Evolutionary conservation across 129 eudicot species (phyloP), one percentile per base, ranked within the genome.

Genomic region (Lactuca saligna): DNA sequence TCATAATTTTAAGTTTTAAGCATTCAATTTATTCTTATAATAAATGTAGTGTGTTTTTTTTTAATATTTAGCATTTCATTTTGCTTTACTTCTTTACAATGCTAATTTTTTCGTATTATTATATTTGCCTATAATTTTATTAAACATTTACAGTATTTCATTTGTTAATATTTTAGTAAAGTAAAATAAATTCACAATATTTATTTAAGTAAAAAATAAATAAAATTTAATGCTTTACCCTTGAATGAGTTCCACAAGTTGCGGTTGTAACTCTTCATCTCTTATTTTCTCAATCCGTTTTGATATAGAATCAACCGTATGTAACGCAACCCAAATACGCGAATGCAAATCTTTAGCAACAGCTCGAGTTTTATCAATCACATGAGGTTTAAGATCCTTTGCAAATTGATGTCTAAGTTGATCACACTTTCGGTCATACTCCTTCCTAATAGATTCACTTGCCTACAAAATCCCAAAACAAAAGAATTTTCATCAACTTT

Each of bases 261-360:
- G 98, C 8, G 98, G 98, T 62, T 82, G 87, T 78, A 92, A 72
- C 79, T 92, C 98, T 70, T 92, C 91, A 3, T 88, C 98, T 74
- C 98, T 82, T 89, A 92, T 88, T 80, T 88, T 86, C 79, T 88
- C 98, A 5, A 92, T 92, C 44, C 98, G 69, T 77, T 88, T 92
- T 16, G 98, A 83, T 49, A 92, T 88, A n/a, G 95, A 76, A 77
- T 86, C 89, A 66, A 92, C 96, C 1, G 96, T 76, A 82, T 88
- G 89, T 71, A 92, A 84, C 9, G 96, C 91, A 7, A 92, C 98
- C 71, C 75, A 77, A 50, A 86, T 84, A 46, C 96, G 72, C 39
- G 98, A 86, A 77, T 88, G 91, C 44, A 92, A 69, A 82, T 92
- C 96, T 78, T 92, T 92, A 9, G 80, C 84, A 44, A 79, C 78